phyloP scores from a whole-genome alignment of 352 stramenopile species.

The Phytopythium kandeliae region DNA sequence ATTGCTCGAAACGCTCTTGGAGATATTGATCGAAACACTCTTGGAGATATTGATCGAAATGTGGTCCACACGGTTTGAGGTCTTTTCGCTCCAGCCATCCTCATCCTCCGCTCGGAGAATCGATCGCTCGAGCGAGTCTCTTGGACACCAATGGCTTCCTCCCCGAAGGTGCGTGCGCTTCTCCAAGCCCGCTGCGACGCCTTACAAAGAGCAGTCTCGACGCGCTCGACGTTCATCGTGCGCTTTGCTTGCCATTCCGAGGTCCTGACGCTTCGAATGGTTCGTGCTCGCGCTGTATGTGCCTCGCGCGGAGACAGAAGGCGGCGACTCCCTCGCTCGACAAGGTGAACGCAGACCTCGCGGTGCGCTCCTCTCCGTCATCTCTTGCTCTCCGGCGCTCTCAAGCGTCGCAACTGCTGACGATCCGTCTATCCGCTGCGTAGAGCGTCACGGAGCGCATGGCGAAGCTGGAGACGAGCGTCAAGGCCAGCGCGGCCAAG shows the following conservation, averaged over 20 bases:
- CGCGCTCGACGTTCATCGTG: not conserved
- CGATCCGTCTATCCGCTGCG: not conserved
- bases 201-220: too few relatives aligned
- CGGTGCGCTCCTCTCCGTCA: constrained; percentile 7
- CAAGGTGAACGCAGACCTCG: constrained; percentile 25
- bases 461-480: constrained; percentile 37
- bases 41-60: too few relatives aligned
- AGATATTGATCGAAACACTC: too few relatives aligned
- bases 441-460: constrained; percentile 48
- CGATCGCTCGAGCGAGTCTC: too few relatives aligned
- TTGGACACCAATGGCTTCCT: constrained; percentile 4
- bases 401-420: not conserved
- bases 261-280: not conserved
- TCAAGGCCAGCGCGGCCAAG: constrained; percentile 24
- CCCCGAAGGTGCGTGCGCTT: constrained; percentile 4
- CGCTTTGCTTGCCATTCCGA: too few relatives aligned
- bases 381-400: not conserved
- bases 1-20: too few relatives aligned
- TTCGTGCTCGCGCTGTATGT: not conserved
- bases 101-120: not conserved
- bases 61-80: constrained; percentile 1
- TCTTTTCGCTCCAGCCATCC: not conserved
- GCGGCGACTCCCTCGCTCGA: constrained; percentile 15
- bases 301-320: not conserved
- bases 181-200: too few relatives aligned